Percentiles rank a stretch among this genome's conserved stretches.
phyloP scores from a whole-genome alignment of 2,329 filamentous ascomycete genomes.

The Talaromyces sp. region DNA sequence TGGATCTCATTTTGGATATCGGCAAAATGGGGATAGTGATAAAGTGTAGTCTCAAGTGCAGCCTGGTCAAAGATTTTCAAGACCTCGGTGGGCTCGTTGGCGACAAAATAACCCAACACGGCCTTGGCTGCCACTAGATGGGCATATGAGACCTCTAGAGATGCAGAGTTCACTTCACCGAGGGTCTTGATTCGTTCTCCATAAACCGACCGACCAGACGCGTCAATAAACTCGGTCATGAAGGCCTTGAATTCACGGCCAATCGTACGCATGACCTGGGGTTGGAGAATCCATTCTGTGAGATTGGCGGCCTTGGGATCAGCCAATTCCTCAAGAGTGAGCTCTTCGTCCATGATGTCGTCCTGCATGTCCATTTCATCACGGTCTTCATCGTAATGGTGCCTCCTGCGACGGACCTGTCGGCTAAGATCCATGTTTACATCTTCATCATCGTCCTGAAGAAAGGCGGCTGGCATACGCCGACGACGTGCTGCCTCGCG shows the following conservation, averaged over 20 bases:
- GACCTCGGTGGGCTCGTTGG: constrained; percentile 91
- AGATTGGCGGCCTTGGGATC: constrained; percentile 91
- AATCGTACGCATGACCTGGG: constrained; percentile 85
- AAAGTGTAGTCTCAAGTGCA: constrained; percentile 89
- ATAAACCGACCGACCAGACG: constrained; percentile 85
- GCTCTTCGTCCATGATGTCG: constrained; percentile 92
- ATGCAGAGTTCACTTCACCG: constrained; percentile 96
- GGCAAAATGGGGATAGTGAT: constrained; percentile 96
- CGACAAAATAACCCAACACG: constrained; percentile 89
- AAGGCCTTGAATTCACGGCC: constrained; percentile 97
- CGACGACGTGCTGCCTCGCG: constrained; percentile 54
- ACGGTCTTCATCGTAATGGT: constrained; percentile 89
- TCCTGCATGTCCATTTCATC: constrained; percentile 85
- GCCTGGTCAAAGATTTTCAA: constrained; percentile 95
- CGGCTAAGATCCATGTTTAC: constrained; percentile 77
- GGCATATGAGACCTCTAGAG: constrained; percentile 91
- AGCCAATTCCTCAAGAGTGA: constrained; percentile 82
- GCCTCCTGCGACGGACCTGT: constrained; percentile 77
- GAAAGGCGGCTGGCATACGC: constrained; percentile 57
- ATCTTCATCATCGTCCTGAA: constrained; percentile 74
- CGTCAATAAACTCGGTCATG: constrained; percentile 90
- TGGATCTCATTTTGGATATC: constrained; percentile 97
- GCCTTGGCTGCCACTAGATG: constrained; percentile 88
- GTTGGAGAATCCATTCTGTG: constrained; percentile 91
- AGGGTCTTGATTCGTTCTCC: constrained; percentile 89